Evolutionary conservation across 2,329 filamentous ascomycete genomes (phyloP).

Genomic region (Karstenula rhodostoma): DNA sequence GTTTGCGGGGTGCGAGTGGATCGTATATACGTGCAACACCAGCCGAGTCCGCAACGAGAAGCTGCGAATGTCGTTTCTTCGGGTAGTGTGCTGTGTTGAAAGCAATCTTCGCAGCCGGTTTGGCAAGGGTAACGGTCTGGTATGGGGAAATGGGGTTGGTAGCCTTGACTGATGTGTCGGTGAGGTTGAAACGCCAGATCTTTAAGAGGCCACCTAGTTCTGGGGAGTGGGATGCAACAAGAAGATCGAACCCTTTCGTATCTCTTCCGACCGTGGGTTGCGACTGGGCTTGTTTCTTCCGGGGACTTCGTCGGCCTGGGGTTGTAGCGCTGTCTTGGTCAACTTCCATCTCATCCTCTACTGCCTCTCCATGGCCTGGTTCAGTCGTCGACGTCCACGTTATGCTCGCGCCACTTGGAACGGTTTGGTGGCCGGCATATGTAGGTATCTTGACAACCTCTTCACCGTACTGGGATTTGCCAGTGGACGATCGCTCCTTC

Average conservation of each 20-base stretch:
- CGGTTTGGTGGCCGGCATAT: conserved; percentile 58
- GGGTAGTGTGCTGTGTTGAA: conserved; percentile 65
- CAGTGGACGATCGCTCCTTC: conserved; percentile 34
- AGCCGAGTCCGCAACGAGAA: conserved; percentile 63
- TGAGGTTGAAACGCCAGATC: conserved; percentile 51
- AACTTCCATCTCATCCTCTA: conserved; percentile 48
- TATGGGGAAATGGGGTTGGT: conserved; percentile 53
- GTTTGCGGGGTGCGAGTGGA: conserved; percentile 54
- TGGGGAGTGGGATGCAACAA: conserved; percentile 52
- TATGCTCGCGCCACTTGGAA: conserved; percentile 60
- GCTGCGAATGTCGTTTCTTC: conserved; percentile 60
- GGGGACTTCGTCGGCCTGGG: conserved; percentile 27
- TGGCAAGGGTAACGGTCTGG: conserved; percentile 57
- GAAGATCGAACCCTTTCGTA: conserved; percentile 49
- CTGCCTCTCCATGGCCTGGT: conserved; percentile 24
- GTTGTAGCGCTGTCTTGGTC: conserved; percentile 32
- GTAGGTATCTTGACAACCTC: conserved; percentile 58
- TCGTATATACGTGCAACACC: conserved; percentile 67
- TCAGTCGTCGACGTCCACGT: conserved; percentile 57
- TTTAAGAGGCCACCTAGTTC: conserved; percentile 51
- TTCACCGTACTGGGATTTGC: conserved; percentile 49
- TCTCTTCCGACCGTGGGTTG: conserved; percentile 32
- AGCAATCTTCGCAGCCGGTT: conserved; percentile 59
- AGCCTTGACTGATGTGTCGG: conserved; percentile 46
- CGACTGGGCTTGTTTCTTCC: conserved; percentile 32